These are phyloP conservation scores for Entoloma clypeatum DNA, from an alignment of 1,284 basidiomycete species.

Conservation along the genomic window DNA sequence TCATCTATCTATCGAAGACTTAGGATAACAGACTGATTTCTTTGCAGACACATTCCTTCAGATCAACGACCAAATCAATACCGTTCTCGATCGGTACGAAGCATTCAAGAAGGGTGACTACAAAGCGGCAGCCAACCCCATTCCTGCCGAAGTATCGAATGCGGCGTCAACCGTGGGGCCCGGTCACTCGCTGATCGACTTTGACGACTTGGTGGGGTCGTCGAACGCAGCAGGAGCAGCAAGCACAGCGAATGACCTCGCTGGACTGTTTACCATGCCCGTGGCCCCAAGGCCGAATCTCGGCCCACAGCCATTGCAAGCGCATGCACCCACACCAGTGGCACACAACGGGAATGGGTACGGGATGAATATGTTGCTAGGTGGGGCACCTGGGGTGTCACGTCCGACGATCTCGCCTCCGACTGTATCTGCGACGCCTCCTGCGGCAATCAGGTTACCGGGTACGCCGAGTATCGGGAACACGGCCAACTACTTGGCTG, in stretches of 20 bases:
- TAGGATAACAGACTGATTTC: slow-evolving; percentile 1
- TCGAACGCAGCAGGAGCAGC: slow-evolving; percentile 19
- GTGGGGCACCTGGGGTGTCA: slow-evolving; percentile 18
- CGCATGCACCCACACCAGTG: slow-evolving; percentile 17
- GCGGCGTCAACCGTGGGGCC: slow-evolving; percentile 23
- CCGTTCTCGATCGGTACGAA: slow-evolving; percentile 85
- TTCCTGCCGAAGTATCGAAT: slow-evolving; percentile 53
- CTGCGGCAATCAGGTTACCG: slow-evolving; percentile 50
- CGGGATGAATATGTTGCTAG: slow-evolving; percentile 18
- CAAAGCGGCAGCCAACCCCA: slow-evolving; percentile 57
- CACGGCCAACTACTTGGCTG: slow-evolving; percentile 29
- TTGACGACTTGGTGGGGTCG: slow-evolving; percentile 59
- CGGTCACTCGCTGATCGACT: slow-evolving; percentile 66
- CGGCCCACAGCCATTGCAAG: slow-evolving; percentile 11
- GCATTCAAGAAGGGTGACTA: slow-evolving; percentile 91
- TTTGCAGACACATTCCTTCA: slow-evolving; percentile 82
- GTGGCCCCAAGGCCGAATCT: slow-evolving; percentile 13
- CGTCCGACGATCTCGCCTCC: slow-evolving; percentile 23
- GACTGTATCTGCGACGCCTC: slow-evolving; percentile 28
- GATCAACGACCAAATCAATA: slow-evolving; percentile 98
- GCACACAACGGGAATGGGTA: slow-evolving; percentile 17
- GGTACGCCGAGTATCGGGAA: slow-evolving; percentile 37
- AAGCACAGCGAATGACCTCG: slow-evolving; percentile 54
- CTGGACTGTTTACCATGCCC: slow-evolving; percentile 46
- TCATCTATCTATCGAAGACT: background rate